Evolutionary conservation across 1,284 basidiomycete species (phyloP).

Genomic region (Sparassis latifolia): DNA sequence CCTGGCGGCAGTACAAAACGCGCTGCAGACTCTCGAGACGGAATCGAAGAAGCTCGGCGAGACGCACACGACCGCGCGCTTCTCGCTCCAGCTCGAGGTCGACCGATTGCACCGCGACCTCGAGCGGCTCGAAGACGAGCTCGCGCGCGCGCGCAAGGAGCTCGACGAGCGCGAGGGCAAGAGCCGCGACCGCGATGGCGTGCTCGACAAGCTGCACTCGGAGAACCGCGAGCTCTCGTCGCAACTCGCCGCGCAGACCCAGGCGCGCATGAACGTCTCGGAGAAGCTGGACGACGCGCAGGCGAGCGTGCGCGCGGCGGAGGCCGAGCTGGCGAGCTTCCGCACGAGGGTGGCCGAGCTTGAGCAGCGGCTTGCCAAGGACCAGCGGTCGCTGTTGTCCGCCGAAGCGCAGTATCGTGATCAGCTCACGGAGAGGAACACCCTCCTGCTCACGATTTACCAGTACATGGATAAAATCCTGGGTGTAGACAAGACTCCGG

Average conservation of each 20-base stretch:
- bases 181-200: conserved; percentile 61
- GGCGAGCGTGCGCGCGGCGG: conserved; percentile 53
- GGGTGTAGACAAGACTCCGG: conserved; percentile 79
- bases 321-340: conserved; percentile 54
- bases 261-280: conserved; percentile 74
- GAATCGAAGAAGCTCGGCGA: conserved; percentile 75
- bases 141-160: conserved; percentile 69
- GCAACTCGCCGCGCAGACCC: conserved; percentile 77
- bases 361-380: conserved; percentile 79
- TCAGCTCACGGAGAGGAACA: conserved; percentile 90
- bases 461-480: conserved; percentile 94
- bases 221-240: conserved; percentile 75
- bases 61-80: conserved; percentile 74
- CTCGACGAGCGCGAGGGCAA: conserved; percentile 62
- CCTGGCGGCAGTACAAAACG: conserved; percentile 66
- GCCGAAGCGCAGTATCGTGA: conserved; percentile 82
- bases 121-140: conserved; percentile 74
- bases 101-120: conserved; percentile 86
- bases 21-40: conserved; percentile 58
- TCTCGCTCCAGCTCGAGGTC: conserved; percentile 87
- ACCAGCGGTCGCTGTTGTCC: conserved; percentile 67
- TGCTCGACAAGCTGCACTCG: conserved; percentile 66
- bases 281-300: conserved; percentile 81
- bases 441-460: conserved; percentile 85
- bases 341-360: conserved; percentile 65